These are phyloP conservation scores for Spinellus fusiger DNA, from an alignment of 192 early-diverging fungal species.

Conservation along the genomic window DNA sequence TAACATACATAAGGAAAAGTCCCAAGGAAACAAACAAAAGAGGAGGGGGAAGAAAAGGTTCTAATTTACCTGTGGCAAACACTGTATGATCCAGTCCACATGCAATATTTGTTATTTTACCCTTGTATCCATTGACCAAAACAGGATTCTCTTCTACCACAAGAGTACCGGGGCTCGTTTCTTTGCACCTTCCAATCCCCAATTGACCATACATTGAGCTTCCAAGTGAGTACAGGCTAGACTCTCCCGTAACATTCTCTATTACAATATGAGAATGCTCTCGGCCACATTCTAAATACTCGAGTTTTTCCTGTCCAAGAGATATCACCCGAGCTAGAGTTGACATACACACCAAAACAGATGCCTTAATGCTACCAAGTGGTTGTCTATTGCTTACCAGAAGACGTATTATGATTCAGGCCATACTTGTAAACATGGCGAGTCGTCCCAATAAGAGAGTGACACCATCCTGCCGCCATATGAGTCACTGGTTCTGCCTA, in stretches of 20 bases:
- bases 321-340: neutral
- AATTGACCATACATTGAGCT: slow-evolving; percentile 68
- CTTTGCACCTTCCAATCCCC: slow-evolving; percentile 41
- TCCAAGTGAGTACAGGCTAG: slow-evolving; percentile 48
- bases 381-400: slow-evolving; percentile 9
- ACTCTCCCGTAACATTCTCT: neutral
- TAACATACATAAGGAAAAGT: neutral
- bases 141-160: slow-evolving; percentile 20
- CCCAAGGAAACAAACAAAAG: no score
- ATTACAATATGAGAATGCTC: slow-evolving; percentile 61
- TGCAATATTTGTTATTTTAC: slow-evolving; percentile 43
- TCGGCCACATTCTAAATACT: slow-evolving; percentile 52
- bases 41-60: no score
- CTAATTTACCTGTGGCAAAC: slow-evolving; percentile 45
- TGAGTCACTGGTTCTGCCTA: slow-evolving; percentile 3
- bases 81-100: slow-evolving; percentile 70
- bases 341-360: neutral
- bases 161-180: slow-evolving; percentile 14
- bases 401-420: slow-evolving; percentile 24
- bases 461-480: slow-evolving; percentile 31
- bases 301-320: neutral
- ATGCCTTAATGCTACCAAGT: neutral
- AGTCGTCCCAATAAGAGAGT: slow-evolving; percentile 20
- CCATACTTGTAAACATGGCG: slow-evolving; percentile 20
- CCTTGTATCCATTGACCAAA: slow-evolving; percentile 17